phyloP scores from a whole-genome alignment of 78 protist genomes.

The Tieghemostelium lacteum region DNA sequence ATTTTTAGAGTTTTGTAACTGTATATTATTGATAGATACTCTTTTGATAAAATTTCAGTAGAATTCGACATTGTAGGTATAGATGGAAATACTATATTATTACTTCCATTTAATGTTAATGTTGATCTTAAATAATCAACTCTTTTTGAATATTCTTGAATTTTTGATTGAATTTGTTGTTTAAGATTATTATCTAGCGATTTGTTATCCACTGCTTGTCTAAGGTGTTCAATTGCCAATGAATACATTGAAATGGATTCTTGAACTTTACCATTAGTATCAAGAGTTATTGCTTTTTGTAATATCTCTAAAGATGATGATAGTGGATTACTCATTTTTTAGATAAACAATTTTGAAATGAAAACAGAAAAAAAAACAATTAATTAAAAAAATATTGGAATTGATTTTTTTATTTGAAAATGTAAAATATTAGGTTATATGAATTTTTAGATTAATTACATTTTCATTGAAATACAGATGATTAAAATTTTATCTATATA shows the following conservation, averaged over 20 bases:
- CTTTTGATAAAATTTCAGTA: too few species aligned
- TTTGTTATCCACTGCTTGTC: constrained; percentile 15
- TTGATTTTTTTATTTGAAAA: neutral
- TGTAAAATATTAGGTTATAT: neutral
- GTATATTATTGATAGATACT: too few species aligned
- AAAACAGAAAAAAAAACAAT: too few species aligned
- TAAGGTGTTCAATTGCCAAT: constrained; percentile 51
- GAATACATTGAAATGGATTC: constrained; percentile 71
- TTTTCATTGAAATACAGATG: neutral
- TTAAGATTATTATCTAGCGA: neutral
- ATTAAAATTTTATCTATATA: too few species aligned
- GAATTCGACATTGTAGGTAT: too few species aligned
- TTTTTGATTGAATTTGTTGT: constrained; percentile 13
- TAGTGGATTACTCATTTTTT: too few species aligned
- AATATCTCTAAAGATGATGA: constrained; percentile 55
- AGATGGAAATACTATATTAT: constrained; percentile 2
- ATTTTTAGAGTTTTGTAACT: too few species aligned
- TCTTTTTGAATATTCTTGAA: constrained; percentile 45
- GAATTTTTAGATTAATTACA: neutral
- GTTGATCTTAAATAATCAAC: constrained; percentile 30
- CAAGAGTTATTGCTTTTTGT: constrained; percentile 52
- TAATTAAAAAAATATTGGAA: too few species aligned
- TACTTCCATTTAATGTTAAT: neutral
- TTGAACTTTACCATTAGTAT: constrained; percentile 36
- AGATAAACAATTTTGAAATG: neutral